Evolutionary conservation across 139 green algal species (phyloP), one percentile per base, ranked within the genome.

Genomic region (Parachlorella kessleri): DNA sequence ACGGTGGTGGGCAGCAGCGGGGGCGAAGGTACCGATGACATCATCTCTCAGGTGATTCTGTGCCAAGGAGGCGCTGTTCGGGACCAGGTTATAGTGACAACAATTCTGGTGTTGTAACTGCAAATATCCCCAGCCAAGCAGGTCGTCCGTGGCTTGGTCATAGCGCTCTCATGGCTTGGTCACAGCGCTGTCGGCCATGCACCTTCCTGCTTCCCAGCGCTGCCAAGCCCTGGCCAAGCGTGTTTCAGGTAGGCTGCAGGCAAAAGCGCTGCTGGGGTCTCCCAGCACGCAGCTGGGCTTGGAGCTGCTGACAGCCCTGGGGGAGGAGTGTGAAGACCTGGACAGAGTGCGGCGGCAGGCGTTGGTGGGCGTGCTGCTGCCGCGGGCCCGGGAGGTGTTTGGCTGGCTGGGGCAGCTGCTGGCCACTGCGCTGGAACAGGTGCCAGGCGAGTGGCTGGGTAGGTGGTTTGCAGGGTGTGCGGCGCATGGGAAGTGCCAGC

Each of bases 241-340:
- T n/a, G n/a, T n/a, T n/a, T n/a, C 48, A 28, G 48, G 48, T 59
- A 18, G 48, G 48, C 48, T 28, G 48, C 48, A 59, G n/a, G n/a
- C 48, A 14, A 59, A 59, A 37, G 53, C 33, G 26, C 66, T 84
- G 78, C 70, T 84, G 66, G 38, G 24, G 41, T 55, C 4, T 1
- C 9, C 3, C 40, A 75, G 30, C 14, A 18, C 48, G 14, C 14
- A 28, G 66, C 53, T 84, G 66, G 55, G 55, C 41, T 73, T 89
- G 67, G 65, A 68, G 67, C 76, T 89, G 66, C 78, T 89, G 65
- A 77, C 74, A 24, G 73, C 73, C 26, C 65, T 89, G 41, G 85
- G 83, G 3, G 81, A 89, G 66, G 85, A 89, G 79, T 79, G 72
- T 2, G 77, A 86, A 9, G 83, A 36, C 21, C 54, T 89, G 71